A percentile compares a stretch with the other conserved stretches of the same genome.
Evolutionary conservation across 2,329 filamentous ascomycete species (phyloP).

Genomic region (Boeremia lycopersici): DNA sequence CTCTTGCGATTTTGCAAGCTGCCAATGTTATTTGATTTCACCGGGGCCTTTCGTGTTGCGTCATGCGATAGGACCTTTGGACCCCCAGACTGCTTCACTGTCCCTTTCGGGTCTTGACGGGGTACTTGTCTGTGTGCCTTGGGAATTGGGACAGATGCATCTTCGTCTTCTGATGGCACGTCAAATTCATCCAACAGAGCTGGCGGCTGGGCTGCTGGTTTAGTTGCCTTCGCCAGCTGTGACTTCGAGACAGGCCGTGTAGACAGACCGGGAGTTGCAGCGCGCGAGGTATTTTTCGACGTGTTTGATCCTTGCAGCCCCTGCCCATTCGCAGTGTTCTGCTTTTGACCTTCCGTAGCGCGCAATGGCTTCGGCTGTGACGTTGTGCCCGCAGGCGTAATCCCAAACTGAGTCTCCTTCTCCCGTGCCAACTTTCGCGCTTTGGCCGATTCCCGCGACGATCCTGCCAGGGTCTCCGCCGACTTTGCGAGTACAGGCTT

Average conservation of each 20-base stretch:
- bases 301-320: slow-evolving; percentile 8
- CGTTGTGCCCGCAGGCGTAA: neutral
- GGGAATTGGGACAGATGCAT: slow-evolving; percentile 23
- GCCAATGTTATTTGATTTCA: slow-evolving; percentile 39
- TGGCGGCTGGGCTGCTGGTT: slow-evolving; percentile 6
- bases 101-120: slow-evolving; percentile 18
- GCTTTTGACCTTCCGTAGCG: slow-evolving; percentile 5
- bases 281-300: slow-evolving; percentile 20
- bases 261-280: slow-evolving; percentile 20
- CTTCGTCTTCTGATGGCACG: slow-evolving; percentile 36
- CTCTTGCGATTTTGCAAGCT: slow-evolving; percentile 42
- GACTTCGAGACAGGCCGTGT: neutral
- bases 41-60: slow-evolving; percentile 12
- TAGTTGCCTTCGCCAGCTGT: neutral
- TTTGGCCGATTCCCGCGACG: slow-evolving; percentile 8
- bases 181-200: slow-evolving; percentile 30
- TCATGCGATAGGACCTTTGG: neutral
- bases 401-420: neutral
- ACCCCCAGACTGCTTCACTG: slow-evolving; percentile 16
- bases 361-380: slow-evolving; percentile 21
- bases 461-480: slow-evolving; percentile 7
- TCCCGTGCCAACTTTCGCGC: neutral
- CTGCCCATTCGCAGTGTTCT: neutral
- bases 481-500: slow-evolving; percentile 17
- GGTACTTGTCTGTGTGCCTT: slow-evolving; percentile 13